phyloP scores from a whole-genome alignment of 73 alveolate species.

The Symbiodinium pilosum region DNA sequence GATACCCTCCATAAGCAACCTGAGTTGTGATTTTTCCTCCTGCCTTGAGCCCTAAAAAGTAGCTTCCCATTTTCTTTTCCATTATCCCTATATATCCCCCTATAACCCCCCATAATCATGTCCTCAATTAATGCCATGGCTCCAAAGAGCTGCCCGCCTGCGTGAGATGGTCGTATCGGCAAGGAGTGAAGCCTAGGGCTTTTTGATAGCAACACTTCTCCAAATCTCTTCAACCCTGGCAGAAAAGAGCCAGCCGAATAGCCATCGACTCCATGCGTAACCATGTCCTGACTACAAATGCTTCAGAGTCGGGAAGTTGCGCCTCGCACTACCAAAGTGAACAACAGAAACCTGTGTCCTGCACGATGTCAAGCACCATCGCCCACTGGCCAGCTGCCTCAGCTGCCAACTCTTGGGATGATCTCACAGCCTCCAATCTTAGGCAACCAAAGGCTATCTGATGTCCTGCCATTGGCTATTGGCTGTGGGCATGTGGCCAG shows the following conservation, averaged over 20 bases:
- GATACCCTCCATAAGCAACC: no score
- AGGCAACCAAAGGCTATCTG: no score
- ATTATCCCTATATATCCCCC: no score
- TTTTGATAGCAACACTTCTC: no score
- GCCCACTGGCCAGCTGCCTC: neutral
- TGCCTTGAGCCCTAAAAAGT: neutral
- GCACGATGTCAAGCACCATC: neutral
- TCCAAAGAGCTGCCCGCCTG: conserved; percentile 80
- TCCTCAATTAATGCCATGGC: conserved; percentile 13
- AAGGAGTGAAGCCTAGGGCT: conserved; percentile 47
- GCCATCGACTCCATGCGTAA: conserved; percentile 1
- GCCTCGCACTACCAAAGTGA: no score
- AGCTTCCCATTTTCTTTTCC: neutral
- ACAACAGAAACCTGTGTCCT: neutral
- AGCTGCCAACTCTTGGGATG: no score
- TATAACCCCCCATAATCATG: neutral
- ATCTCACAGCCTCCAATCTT: no score
- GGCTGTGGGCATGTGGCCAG: no score
- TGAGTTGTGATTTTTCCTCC: neutral
- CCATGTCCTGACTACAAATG: neutral
- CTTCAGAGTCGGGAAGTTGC: no score
- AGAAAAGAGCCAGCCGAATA: neutral
- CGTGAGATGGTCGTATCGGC: conserved; percentile 53
- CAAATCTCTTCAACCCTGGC: no score
- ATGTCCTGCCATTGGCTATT: no score